A percentile compares a stretch with the other conserved stretches of the same genome.
These are phyloP conservation scores for Trichoderma asperellum DNA, from an alignment of 2,329 filamentous ascomycete genomes.

Conservation along the genomic window DNA sequence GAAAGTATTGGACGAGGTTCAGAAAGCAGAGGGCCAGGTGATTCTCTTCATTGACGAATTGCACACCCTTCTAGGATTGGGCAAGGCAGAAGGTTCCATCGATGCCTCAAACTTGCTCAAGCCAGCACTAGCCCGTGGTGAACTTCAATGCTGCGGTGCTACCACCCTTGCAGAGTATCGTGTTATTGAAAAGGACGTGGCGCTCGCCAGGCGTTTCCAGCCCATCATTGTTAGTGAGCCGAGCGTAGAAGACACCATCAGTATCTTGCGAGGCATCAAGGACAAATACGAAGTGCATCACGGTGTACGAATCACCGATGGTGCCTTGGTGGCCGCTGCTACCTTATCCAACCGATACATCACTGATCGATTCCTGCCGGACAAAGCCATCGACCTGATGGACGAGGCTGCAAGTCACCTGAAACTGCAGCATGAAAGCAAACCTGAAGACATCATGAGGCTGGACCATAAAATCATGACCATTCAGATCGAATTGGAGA, in stretches of 20 bases:
- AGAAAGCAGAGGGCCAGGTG: slow-evolving; percentile 84
- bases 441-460: slow-evolving; percentile 90
- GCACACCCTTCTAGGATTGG: slow-evolving; percentile 86
- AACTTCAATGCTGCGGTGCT: slow-evolving; percentile 92
- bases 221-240: slow-evolving; percentile 94
- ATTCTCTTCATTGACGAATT: slow-evolving; percentile 96
- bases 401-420: slow-evolving; percentile 93
- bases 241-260: slow-evolving; percentile 88
- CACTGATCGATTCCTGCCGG: slow-evolving; percentile 91
- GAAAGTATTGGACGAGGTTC: slow-evolving; percentile 85
- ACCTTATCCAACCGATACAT: slow-evolving; percentile 95
- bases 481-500: slow-evolving; percentile 95
- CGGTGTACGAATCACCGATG: slow-evolving; percentile 91
- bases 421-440: slow-evolving; percentile 92
- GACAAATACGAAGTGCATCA: slow-evolving; percentile 98
- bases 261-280: slow-evolving; percentile 93
- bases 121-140: slow-evolving; percentile 87
- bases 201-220: slow-evolving; percentile 88
- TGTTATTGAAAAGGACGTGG: slow-evolving; percentile 93
- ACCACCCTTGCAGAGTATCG: slow-evolving; percentile 93
- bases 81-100: slow-evolving; percentile 94
- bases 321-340: slow-evolving; percentile 87
- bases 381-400: slow-evolving; percentile 96
- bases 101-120: slow-evolving; percentile 95
- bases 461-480: slow-evolving; percentile 96